phyloP scores from a whole-genome alignment of 2,329 filamentous ascomycete species.

The Hypoxylon sp. region DNA sequence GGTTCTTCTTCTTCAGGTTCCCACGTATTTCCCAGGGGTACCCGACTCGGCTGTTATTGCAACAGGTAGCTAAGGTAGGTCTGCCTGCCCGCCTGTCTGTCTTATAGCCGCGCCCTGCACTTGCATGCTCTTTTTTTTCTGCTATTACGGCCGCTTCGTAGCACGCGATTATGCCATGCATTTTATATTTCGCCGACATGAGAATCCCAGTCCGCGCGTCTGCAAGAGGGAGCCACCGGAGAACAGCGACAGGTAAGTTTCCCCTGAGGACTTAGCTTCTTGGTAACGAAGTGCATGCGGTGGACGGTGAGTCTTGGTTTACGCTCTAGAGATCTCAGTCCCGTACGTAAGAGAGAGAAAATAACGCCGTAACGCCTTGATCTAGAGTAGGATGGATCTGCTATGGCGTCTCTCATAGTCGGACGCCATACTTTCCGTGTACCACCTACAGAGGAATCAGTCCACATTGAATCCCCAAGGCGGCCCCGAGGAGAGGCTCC shows the following conservation, averaged over 20 bases:
- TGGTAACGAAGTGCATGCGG: conserved; percentile 10
- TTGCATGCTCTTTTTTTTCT: conserved; percentile 16
- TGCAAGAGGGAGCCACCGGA: conserved; percentile 15
- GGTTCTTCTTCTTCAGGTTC: too few relatives aligned
- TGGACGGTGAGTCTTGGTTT: conserved; percentile 11
- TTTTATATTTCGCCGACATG: conserved; percentile 41
- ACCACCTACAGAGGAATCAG: conserved; percentile 17
- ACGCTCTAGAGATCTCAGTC: conserved; percentile 6
- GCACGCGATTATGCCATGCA: conserved; percentile 39
- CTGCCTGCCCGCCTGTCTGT: conserved; percentile 23
- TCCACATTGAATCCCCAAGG: conserved; percentile 12
- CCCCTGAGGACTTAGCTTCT: conserved; percentile 9
- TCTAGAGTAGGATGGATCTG: conserved; percentile 9
- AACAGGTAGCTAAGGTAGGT: too few relatives aligned
- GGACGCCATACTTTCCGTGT: conserved; percentile 15
- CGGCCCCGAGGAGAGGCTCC: conserved; percentile 18
- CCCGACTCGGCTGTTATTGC: conserved; percentile 44
- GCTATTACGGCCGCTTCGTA: conserved; percentile 13
- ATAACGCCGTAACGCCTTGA: conserved; percentile 11
- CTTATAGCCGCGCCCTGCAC: conserved; percentile 36
- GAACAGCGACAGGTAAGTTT: conserved; percentile 14
- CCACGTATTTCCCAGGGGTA: conserved; percentile 34
- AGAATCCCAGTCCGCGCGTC: conserved; percentile 28
- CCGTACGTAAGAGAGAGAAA: conserved; percentile 13
- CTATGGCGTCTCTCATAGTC: conserved; percentile 14